Base-by-base conservation (phyloP, 352 stramenopile species). In the Pythium periplocum region DNA sequence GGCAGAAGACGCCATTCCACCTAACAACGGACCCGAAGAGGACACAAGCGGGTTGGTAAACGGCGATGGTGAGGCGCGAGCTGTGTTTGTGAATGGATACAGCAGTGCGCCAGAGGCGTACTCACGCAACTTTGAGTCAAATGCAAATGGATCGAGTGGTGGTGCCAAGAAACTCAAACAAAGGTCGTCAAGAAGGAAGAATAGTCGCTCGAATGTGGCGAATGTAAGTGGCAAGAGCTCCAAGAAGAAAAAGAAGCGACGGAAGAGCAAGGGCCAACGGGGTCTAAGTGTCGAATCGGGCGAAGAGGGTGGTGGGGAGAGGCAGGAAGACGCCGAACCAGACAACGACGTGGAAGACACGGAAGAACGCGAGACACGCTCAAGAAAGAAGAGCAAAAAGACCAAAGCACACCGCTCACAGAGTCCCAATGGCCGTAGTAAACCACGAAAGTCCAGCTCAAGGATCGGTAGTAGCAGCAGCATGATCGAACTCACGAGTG, bases 1-100 rank as follows among this genome's bases (percentile, higher is more conserved):
- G 7, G 80, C 74, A 11, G 71, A 91, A 48, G 74, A 87, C 34
- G 70, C 74, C 31, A 84, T 88, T n/a, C 69, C 74, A 4, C 78
- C 77, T 0, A 79, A 55, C 55, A 26, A 32, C 26, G 46, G 6
- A 12, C 12, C 3, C 33, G 40, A 48, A 31, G 31, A 35, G n/a
- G 8, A 26, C 17, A 26, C 17, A 26, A 26, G 17, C 0, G 17
- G 17, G 17, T 26, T 26, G 17, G 17, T 26, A 26, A 26, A 26
- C 17, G 17, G 17, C 17, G 17, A 26, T 26, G 0, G 17, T 26
- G 17, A 26, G 17, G 17, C 17, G 17, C 17, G 17, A 26, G 17
- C 17, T 0, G 17, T 26, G 17, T 32, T 48, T 1, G 37, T 56
- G 7, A 60, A 74, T 8, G 64, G 57, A 2, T 78, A 70, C 53